Evolutionary conservation across 2,329 filamentous ascomycete species (phyloP).

Genomic region (Aureobasidium sp.): DNA sequence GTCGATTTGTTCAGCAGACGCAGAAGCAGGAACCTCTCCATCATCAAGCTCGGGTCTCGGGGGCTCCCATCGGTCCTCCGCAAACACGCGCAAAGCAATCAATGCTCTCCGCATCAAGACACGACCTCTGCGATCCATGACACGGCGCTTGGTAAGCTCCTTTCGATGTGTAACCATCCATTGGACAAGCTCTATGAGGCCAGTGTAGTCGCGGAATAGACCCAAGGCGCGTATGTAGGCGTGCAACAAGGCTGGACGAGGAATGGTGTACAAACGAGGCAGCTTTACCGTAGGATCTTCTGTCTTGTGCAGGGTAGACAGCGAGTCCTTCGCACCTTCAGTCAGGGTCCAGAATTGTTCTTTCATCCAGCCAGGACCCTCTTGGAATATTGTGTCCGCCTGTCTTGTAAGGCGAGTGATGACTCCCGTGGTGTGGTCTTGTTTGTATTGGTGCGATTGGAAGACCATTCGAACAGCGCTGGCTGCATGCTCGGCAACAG

Average conservation of each 20-base stretch:
- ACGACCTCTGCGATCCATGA: slow-evolving; percentile 23
- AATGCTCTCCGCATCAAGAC: slow-evolving; percentile 29
- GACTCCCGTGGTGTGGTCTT: background rate
- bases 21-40: background rate
- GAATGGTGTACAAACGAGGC: slow-evolving; percentile 32
- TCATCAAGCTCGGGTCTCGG: background rate
- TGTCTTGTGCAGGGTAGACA: background rate
- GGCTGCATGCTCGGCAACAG: slow-evolving; percentile 24
- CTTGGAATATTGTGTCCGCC: background rate
- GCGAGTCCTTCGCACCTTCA: background rate
- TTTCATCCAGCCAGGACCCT: background rate
- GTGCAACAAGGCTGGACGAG: slow-evolving; percentile 44
- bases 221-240: slow-evolving; percentile 56
- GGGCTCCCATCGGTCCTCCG: slow-evolving; percentile 28
- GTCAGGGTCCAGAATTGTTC: slow-evolving; percentile 15
- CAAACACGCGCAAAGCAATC: slow-evolving; percentile 32
- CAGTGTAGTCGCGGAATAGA: slow-evolving; percentile 49
- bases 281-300: slow-evolving; percentile 10
- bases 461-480: slow-evolving; percentile 17
- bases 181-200: slow-evolving; percentile 46
- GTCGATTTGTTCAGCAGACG: slow-evolving; percentile 16
- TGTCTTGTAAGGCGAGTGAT: background rate
- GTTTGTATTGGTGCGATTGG: background rate
- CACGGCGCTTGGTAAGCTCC: slow-evolving; percentile 21
- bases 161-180: slow-evolving; percentile 50